Base-by-base conservation (phyloP, 2,329 filamentous ascomycete species). In the Raffaelea arxii region DNA sequence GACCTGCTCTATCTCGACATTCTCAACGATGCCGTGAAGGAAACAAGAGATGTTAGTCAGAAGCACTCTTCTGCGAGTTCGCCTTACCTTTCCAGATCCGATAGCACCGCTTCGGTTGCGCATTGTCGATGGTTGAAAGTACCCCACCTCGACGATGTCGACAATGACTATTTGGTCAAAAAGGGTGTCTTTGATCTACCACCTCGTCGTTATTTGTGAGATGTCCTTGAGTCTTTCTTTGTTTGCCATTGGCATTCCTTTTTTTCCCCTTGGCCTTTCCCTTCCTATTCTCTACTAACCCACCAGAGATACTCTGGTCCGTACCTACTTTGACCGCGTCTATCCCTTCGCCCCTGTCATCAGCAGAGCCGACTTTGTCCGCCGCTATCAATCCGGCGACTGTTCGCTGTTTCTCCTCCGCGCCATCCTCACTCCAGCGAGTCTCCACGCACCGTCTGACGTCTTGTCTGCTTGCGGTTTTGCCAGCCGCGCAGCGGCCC, bases 181-280 rank as follows among this genome's bases (percentile, higher is more conserved):
- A 55, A 55, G 52, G 53, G 53, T 51, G 53, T 54, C 49, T 55
- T 54, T 50, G 52, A 54, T 53, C 48, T 55, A 47, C 53, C 53
- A 44, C 50, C 46, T 51, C 48, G 48, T n/a, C 43, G 25, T 23
- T 24, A 54, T 43, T 53, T 54, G 53, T 55, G 36, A 54, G 50
- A 51, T n/a, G 24, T 7, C 24, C 37, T 40, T 21, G 6, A 25
- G 50, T 49, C 40, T 44, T 41, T 47, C 24, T 53, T 41, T 23
- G 42, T 53, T 23, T 48, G 42, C 49, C 46, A n/a, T 40, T 21
- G 6, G 30, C 50, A 51, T 42, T 44, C 43, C n/a, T n/a, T n/a
- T n/a, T n/a, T n/a, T 47, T 21, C 46, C 50, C 46, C 49, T 38
- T 53, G 41, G 22, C 41, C 51, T 23, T 48, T 44, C 49, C 46